A percentile compares a stretch with the other conserved stretches of the same genome.
These are phyloP conservation scores for Sordariomycetes sp. DNA, from an alignment of 2,329 filamentous ascomycete genomes.

Conservation along the genomic window DNA sequence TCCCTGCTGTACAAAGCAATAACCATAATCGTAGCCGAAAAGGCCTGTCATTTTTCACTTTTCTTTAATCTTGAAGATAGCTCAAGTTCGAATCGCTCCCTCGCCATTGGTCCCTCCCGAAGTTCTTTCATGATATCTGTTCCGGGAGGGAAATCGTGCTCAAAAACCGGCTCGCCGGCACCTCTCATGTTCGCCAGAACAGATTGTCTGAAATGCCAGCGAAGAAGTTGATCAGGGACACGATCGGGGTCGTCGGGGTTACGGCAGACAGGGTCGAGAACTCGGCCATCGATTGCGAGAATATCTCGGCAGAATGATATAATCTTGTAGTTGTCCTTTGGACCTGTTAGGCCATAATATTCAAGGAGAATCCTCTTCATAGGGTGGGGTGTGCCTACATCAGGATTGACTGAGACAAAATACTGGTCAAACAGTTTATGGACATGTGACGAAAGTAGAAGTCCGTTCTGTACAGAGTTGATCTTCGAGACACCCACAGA, in stretches of 20 bases:
- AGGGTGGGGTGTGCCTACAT: neutral
- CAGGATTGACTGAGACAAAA: neutral
- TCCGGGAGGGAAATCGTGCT: neutral
- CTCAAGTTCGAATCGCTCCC: slow-evolving; percentile 13
- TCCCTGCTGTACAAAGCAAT: no score
- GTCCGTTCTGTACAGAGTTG: slow-evolving; percentile 16
- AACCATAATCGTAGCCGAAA: no score
- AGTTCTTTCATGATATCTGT: slow-evolving; percentile 6
- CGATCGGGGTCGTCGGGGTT: neutral
- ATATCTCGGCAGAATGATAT: neutral
- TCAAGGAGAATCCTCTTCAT: neutral
- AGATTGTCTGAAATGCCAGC: neutral
- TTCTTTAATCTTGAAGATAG: neutral
- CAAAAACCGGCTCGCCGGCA: neutral
- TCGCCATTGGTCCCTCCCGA: slow-evolving; percentile 23
- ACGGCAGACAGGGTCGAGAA: neutral
- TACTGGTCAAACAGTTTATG: slow-evolving; percentile 7
- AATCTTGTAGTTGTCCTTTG: no score
- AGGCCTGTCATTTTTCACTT: no score
- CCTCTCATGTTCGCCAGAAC: neutral
- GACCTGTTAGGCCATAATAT: neutral
- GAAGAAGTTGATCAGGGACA: neutral
- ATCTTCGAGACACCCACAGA: slow-evolving; percentile 8
- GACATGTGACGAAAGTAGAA: slow-evolving; percentile 11
- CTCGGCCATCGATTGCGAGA: neutral